A percentile compares a stretch with the other conserved stretches of the same genome.
phyloP scores from a whole-genome alignment of 2,329 filamentous ascomycete genomes.

The Trichoderma arundinaceum region DNA sequence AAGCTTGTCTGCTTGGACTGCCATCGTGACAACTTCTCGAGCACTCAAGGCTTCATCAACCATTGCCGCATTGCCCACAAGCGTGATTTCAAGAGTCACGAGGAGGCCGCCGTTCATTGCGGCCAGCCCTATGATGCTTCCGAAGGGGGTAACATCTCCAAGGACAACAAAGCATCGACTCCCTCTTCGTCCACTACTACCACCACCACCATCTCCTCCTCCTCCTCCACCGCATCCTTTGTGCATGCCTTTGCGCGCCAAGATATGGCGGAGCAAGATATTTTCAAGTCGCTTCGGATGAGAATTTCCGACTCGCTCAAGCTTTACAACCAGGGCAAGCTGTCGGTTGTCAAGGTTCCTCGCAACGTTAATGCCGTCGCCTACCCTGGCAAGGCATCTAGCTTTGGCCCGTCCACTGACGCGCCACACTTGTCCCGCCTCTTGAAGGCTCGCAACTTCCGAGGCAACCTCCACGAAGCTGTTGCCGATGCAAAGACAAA shows the following conservation, averaged over 20 bases:
- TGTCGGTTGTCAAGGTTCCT: conserved; percentile 51
- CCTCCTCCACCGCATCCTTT: background rate
- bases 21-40: conserved; percentile 88
- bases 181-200: conserved; percentile 28
- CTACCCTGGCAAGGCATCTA: conserved; percentile 21
- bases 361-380: conserved; percentile 34
- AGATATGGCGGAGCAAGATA: conserved; percentile 60
- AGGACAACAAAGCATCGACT: conserved; percentile 38
- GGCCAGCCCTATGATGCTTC: conserved; percentile 75
- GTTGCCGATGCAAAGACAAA: conserved; percentile 65
- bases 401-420: conserved; percentile 51
- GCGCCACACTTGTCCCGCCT: conserved; percentile 72
- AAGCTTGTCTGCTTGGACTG: conserved; percentile 92
- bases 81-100: conserved; percentile 92
- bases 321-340: conserved; percentile 57
- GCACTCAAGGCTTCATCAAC: conserved; percentile 98
- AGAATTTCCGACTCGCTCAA: conserved; percentile 61
- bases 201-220: background rate
- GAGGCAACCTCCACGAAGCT: conserved; percentile 62
- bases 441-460: conserved; percentile 65
- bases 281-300: conserved; percentile 56
- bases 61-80: conserved; percentile 96
- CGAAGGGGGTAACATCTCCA: conserved; percentile 31
- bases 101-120: conserved; percentile 87
- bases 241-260: conserved; percentile 46